Percentiles rank a stretch among this genome's conserved stretches.
These are phyloP conservation scores for Candida xyloterini DNA, from an alignment of 805 yeast genomes.

Conservation along the genomic window DNA sequence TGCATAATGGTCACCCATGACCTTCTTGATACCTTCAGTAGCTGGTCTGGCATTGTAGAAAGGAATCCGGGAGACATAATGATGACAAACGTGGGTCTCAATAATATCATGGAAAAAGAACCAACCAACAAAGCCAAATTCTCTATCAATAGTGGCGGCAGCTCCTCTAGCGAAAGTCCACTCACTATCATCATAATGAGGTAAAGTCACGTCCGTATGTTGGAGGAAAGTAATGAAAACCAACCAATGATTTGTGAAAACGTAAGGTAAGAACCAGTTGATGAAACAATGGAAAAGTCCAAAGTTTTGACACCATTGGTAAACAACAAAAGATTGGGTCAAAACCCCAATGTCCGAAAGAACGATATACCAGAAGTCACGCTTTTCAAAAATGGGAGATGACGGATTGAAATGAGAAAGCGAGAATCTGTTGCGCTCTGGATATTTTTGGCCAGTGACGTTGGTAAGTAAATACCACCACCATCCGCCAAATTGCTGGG, in stretches of 20 bases:
- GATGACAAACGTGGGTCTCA: conserved; percentile 88
- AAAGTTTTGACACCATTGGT: conserved; percentile 56
- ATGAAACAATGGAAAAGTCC: conserved; percentile 63
- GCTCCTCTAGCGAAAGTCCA: conserved; percentile 92
- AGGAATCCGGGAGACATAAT: conserved; percentile 79
- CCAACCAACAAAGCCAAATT: conserved; percentile 76
- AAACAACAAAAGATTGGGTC: conserved; percentile 48
- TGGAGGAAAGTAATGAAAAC: conserved; percentile 83
- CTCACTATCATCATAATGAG: conserved; percentile 70
- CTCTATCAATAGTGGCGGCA: conserved; percentile 83
- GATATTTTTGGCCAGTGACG: conserved; percentile 72
- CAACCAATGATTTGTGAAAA: conserved; percentile 86
- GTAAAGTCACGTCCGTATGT: conserved; percentile 76
- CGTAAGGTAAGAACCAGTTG: conserved; percentile 73
- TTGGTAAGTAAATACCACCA: conserved; percentile 59
- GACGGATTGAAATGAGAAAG: conserved; percentile 70
- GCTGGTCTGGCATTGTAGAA: conserved; percentile 85
- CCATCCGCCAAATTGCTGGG: conserved; percentile 83
- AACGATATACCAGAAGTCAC: conserved; percentile 69
- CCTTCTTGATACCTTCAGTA: conserved; percentile 72
- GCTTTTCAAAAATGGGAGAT: conserved; percentile 70
- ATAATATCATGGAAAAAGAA: conserved; percentile 83
- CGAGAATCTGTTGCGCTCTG: conserved; percentile 42
- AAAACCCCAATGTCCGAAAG: conserved; percentile 72
- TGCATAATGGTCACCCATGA: conserved; percentile 80